phyloP scores from a whole-genome alignment of 75 land plant genomes.

The Chamaecyparis obtusa region DNA sequence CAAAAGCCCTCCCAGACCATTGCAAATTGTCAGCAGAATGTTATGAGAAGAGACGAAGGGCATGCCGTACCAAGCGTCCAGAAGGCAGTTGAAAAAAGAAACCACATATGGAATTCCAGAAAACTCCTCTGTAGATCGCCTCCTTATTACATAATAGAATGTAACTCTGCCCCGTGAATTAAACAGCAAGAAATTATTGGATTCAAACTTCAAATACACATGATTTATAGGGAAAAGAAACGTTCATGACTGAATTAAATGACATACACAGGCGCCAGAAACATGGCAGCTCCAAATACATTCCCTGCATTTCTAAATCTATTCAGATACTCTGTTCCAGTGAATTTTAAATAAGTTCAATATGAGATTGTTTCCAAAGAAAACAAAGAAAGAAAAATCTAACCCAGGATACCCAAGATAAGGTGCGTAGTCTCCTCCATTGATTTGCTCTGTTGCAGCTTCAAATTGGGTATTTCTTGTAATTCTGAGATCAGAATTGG shows the following conservation, averaged over 20 bases:
- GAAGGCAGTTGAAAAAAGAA: too few relatives aligned
- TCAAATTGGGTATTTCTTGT: too few relatives aligned
- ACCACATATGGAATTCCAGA: too few relatives aligned
- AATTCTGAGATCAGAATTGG: too few relatives aligned
- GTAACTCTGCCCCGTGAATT: slow-evolving; percentile 37
- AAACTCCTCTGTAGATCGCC: slow-evolving; percentile 55
- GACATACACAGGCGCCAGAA: background rate
- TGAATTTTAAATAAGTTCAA: background rate
- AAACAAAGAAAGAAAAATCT: background rate
- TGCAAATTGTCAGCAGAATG: too few relatives aligned
- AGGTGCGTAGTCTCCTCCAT: background rate
- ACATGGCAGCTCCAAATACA: background rate
- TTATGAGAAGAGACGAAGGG: too few relatives aligned
- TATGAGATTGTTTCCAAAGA: background rate
- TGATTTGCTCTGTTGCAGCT: background rate
- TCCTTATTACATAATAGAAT: slow-evolving; percentile 42
- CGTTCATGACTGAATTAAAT: background rate
- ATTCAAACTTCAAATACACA: background rate
- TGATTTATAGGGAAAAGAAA: too few relatives aligned
- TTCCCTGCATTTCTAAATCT: background rate
- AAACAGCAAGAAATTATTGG: background rate
- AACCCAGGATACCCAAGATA: slow-evolving; percentile 6
- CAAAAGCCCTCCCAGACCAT: too few relatives aligned
- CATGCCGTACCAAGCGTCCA: too few relatives aligned
- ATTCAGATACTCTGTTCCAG: background rate